Percentiles rank a stretch among this genome's conserved stretches.
phyloP scores from a whole-genome alignment of 768 basidiomycete genomes.

The Lactarius pseudohatsudake region DNA sequence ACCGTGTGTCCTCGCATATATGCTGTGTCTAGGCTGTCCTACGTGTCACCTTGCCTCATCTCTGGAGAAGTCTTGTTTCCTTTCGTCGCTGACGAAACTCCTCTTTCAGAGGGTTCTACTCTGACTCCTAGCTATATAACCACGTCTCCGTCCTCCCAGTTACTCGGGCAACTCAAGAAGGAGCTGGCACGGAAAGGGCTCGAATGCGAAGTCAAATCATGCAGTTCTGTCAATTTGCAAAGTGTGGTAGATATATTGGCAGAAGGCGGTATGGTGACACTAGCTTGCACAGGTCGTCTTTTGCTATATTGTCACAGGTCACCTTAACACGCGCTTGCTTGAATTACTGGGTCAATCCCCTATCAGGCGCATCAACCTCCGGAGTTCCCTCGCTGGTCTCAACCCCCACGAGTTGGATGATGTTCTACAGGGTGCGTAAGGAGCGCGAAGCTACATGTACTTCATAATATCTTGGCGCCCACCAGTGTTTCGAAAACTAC shows the following conservation, averaged over 20 bases:
- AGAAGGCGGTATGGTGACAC: slow-evolving; percentile 5
- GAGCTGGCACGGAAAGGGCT: background rate
- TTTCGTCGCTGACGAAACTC: slow-evolving; percentile 1
- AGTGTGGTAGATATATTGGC: background rate
- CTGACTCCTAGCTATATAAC: background rate
- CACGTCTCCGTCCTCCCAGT: background rate
- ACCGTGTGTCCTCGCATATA: background rate
- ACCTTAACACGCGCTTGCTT: slow-evolving; percentile 48
- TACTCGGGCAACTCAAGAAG: background rate
- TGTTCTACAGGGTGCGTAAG: slow-evolving; percentile 5
- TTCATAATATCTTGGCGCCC: slow-evolving; percentile 28
- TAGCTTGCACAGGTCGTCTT: background rate
- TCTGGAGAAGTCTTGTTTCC: background rate
- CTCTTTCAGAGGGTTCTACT: background rate
- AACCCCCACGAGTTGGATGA: background rate
- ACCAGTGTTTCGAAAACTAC: slow-evolving; percentile 4
- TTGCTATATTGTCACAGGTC: slow-evolving; percentile 37
- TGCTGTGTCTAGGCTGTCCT: background rate
- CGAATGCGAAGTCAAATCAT: background rate
- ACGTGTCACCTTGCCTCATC: background rate
- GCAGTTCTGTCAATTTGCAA: background rate
- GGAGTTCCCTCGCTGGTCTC: slow-evolving; percentile 39
- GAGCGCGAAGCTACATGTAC: background rate
- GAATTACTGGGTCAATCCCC: slow-evolving; percentile 47
- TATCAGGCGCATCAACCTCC: slow-evolving; percentile 42